Base-by-base conservation (phyloP, 768 basidiomycete species). In the Phaeotremella skinneri region DNA sequence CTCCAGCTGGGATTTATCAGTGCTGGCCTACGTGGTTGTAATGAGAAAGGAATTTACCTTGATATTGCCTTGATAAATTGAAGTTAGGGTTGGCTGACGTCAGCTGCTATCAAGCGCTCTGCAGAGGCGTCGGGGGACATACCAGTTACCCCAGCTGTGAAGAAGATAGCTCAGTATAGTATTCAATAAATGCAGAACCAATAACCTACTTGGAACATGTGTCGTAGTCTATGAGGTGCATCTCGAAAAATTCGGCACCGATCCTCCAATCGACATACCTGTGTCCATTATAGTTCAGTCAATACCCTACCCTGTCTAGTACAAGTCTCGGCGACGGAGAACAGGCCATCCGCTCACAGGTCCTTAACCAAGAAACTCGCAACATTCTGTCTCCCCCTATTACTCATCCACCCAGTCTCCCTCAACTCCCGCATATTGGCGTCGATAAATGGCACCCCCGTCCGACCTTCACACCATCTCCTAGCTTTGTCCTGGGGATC, bases 201-300 rank as follows among this genome's bases (percentile, higher is more conserved):
- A 13, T 13, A 13, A 68, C 71, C 68, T 62, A 73, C 69, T 83
- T 85, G 23, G 79, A 63, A 75, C 94, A 96, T 70, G 91, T 92
- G 62, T 78, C 78, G 51, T 79, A 77, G 55, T 80, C 79, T 7
- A 79, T 62, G 43, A 81, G 56, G 60, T 78, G 75, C 49, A 68
- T 72, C 59, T 81, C 80, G 61, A 81, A 81, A 67, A 76, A 79
- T 61, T 81, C 80, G n/a, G 80, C 80, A 2, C 80, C 80, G 13
- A 80, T 62, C 2, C 80, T 64, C 80, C 80, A 81, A 62, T 81
- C 80, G 14, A 76, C 70, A 53, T 77, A 75, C 42, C 72, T 70
- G 56, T 16, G 32, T 37, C 25, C 34, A 49, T 13, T 11, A 20
- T 23, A 20, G 29, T 17, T 53, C 39, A 43, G 26, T 30, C 1